Conservation (phyloP, 352 stramenopile species). For the Peronosclerospora sorghi region DNA sequence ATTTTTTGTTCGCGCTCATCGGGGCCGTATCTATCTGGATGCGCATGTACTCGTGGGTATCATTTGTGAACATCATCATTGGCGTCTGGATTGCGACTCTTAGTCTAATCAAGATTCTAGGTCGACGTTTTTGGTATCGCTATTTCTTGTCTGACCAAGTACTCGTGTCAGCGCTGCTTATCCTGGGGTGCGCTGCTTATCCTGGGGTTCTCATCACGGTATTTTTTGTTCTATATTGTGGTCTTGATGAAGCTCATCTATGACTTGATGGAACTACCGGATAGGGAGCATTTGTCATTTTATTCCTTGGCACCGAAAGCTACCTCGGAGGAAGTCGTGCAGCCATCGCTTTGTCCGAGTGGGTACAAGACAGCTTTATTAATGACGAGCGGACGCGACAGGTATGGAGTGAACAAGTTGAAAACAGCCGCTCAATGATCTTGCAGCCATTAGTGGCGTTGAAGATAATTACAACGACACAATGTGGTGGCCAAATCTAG, state of each 20-base stretch:
- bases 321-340: constrained; percentile 81
- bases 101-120: constrained; percentile 68
- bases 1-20: constrained; percentile 77
- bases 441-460: constrained; percentile 68
- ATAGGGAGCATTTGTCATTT: constrained; percentile 67
- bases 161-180: constrained; percentile 65
- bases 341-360: constrained; percentile 54
- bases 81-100: constrained; percentile 54
- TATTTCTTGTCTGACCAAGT: constrained; percentile 85
- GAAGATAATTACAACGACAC: constrained; percentile 84
- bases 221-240: not conserved
- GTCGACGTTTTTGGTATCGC: constrained; percentile 82
- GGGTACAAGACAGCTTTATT: constrained; percentile 81
- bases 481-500: constrained; percentile 77
- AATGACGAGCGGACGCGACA: constrained; percentile 77
- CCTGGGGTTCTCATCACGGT: constrained; percentile 81
- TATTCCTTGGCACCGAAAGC: constrained; percentile 76
- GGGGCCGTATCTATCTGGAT: constrained; percentile 80
- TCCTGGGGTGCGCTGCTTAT: too few relatives aligned
- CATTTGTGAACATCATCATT: constrained; percentile 64
- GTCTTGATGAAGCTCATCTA: not conserved
- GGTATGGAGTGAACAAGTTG: constrained; percentile 75
- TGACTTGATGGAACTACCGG: not conserved
- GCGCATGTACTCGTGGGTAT: constrained; percentile 73
- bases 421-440: constrained; percentile 75